phyloP scores from a whole-genome alignment of 768 basidiomycete genomes.

The Multifurca ochricompacta region DNA sequence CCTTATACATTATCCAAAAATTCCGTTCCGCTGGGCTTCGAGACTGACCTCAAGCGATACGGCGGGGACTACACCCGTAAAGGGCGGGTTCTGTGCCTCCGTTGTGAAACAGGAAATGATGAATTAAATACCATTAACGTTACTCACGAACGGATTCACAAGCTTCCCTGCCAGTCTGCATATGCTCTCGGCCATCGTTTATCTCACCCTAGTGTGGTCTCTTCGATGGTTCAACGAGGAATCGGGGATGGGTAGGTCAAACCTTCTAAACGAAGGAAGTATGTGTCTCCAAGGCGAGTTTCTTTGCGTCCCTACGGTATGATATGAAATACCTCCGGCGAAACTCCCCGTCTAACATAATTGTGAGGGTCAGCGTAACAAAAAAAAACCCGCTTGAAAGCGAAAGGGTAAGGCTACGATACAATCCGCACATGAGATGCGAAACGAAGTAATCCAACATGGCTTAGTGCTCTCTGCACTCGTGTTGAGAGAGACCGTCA shows the following conservation, averaged over 20 bases:
- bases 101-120: neutral
- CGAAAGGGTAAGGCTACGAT: neutral
- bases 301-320: slow-evolving; percentile 16
- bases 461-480: neutral
- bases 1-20: neutral
- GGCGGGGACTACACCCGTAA: neutral
- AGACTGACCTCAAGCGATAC: neutral
- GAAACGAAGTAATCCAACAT: neutral
- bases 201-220: neutral
- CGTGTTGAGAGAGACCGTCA: neutral
- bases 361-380: slow-evolving; percentile 10
- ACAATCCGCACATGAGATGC: slow-evolving; percentile 7
- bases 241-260: neutral
- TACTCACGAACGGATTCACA: neutral
- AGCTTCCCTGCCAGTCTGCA: neutral
- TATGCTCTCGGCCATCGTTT: slow-evolving; percentile 2
- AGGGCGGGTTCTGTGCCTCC: neutral
- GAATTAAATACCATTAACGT: slow-evolving; percentile 7
- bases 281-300: slow-evolving; percentile 6
- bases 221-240: neutral
- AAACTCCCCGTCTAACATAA: slow-evolving; percentile 16
- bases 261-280: slow-evolving; percentile 20
- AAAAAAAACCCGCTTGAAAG: slow-evolving; percentile 5
- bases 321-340: slow-evolving; percentile 3
- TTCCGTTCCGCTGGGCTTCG: neutral